phyloP scores from a whole-genome alignment of 208 protist genomes.

The Willaertia magna region DNA sequence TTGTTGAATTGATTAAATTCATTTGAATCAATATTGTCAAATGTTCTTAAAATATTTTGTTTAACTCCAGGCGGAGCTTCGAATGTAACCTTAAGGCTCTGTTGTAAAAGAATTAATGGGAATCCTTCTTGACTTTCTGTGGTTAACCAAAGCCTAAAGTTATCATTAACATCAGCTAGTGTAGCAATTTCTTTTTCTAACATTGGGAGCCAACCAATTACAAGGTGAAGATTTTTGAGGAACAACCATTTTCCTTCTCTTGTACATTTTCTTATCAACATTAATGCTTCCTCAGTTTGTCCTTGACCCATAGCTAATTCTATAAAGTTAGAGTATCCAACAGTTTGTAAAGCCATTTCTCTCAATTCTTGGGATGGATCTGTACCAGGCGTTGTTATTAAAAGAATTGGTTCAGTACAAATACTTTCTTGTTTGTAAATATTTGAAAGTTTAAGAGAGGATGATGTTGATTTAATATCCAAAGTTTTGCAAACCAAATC shows the following conservation, averaged over 20 bases:
- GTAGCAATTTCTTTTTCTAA: slow-evolving; percentile 78
- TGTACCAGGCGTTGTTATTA: slow-evolving; percentile 82
- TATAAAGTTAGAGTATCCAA: slow-evolving; percentile 61
- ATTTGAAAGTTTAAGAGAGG: slow-evolving; percentile 4
- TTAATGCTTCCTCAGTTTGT: slow-evolving; percentile 72
- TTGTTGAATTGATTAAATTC: slow-evolving; percentile 45
- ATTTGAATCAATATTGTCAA: slow-evolving; percentile 51
- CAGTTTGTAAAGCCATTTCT: slow-evolving; percentile 41
- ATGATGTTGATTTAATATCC: slow-evolving; percentile 8
- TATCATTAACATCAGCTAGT: slow-evolving; percentile 49
- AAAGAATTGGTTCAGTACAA: slow-evolving; percentile 58
- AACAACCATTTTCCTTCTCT: slow-evolving; percentile 77
- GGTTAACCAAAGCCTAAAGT: slow-evolving; percentile 88
- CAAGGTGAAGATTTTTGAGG: slow-evolving; percentile 92
- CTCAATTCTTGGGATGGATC: slow-evolving; percentile 86
- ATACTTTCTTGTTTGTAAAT: slow-evolving; percentile 31
- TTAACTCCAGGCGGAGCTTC: slow-evolving; percentile 86
- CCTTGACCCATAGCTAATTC: slow-evolving; percentile 88
- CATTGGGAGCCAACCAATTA: slow-evolving; percentile 72
- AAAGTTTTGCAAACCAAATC: slow-evolving; percentile 24
- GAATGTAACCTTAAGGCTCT: slow-evolving; percentile 83
- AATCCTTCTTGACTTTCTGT: slow-evolving; percentile 83
- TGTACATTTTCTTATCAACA: slow-evolving; percentile 49
- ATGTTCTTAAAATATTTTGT: slow-evolving; percentile 83
- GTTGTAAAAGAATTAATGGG: slow-evolving; percentile 77